Base-by-base conservation (phyloP, 2,329 filamentous ascomycete species). In the Dendryphion nanum region DNA sequence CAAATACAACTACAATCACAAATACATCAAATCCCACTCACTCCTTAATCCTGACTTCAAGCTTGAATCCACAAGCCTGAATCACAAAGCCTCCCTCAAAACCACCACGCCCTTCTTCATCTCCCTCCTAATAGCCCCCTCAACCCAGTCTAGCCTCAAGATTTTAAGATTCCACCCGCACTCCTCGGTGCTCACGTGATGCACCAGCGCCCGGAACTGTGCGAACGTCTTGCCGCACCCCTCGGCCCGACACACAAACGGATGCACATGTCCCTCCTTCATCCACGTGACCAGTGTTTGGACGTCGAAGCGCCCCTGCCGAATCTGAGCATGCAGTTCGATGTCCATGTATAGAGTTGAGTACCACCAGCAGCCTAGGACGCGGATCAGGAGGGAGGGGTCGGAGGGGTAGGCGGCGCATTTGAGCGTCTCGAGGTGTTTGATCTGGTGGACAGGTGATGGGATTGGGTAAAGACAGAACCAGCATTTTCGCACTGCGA, bases 321-420 rank as follows among this genome's bases (percentile, higher is more conserved):
- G 61, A 14, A 64, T 47, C 29, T 60, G 54, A 2, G 51, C 53
- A 18, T 64, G 61, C 17, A 63, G 47, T 20, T 57, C 57, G n/a
- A 61, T 36, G 35, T 63, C 59, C 59, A 64, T 64, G 45, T 53
- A 64, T 1, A 61, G 45, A 1, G 55, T 31, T 0, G 59, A 59
- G 42, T 62, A 61, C 59, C 59, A 64, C 55, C 57, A 63, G 19
- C 45, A 52, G 6, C 61, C 59, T 1, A 64, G 54, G 18, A 47
- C 48, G 3, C 34, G 42, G 7, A 46, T 38, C 17, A 63, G 44
- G 14, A 42, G 41, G 2, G 42, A 24, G 2, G 51, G 82, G 63
- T 89, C 81, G 19, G 83, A 74, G 14, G 77, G 78, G 23, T 10
- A n/a, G 23, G n/a, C 10, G 3, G 10, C 23, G 57, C 89, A 86